Conservation (phyloP, 108 stramenopile genomes). For the Cyclotella distinguenda region DNA sequence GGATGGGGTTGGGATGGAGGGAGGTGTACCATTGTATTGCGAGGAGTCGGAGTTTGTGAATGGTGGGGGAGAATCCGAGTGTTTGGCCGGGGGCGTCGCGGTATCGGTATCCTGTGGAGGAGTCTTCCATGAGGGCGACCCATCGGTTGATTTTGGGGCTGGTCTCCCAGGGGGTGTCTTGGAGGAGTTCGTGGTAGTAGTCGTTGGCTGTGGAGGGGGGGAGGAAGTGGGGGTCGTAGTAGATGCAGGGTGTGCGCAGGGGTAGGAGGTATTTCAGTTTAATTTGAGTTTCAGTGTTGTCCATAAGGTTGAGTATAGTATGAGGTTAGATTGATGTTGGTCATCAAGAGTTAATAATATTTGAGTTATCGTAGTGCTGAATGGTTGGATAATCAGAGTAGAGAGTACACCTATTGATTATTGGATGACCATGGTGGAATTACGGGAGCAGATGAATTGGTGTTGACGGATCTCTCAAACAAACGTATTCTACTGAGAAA, state of each 20-base stretch:
- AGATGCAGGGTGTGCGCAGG: slow-evolving; percentile 60
- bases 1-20: background rate
- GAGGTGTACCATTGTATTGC: slow-evolving; percentile 68
- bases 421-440: no score
- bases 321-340: no score
- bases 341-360: no score
- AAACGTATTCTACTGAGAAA: no score
- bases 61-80: slow-evolving; percentile 26
- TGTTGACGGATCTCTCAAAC: no score
- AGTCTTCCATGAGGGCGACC: slow-evolving; percentile 58
- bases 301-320: no score
- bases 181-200: slow-evolving; percentile 48
- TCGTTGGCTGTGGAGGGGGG: slow-evolving; percentile 29
- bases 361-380: no score
- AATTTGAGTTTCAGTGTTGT: no score
- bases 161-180: slow-evolving; percentile 63
- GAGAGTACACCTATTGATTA: no score
- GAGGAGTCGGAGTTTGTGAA: slow-evolving; percentile 19
- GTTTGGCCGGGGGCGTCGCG: slow-evolving; percentile 59
- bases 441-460: no score
- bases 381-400: no score
- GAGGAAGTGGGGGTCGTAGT: slow-evolving; percentile 60
- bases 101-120: slow-evolving; percentile 34
- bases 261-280: slow-evolving; percentile 44
- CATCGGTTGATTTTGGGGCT: slow-evolving; percentile 75